Base-by-base conservation (phyloP, 2,329 filamentous ascomycete genomes). In the Ascochyta viciae-villosae region DNA sequence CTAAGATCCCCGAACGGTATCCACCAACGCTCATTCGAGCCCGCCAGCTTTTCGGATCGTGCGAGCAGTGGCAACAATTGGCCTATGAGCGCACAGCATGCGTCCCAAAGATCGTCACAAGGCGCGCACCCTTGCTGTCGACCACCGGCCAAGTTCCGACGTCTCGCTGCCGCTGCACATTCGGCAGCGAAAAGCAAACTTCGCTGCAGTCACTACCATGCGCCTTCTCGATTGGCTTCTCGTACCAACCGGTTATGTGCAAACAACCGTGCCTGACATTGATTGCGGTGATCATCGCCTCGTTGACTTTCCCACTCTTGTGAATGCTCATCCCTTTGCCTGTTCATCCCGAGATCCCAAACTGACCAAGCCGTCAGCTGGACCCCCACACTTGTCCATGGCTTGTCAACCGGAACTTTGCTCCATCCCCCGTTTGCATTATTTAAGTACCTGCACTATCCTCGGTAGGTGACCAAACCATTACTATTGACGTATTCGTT, bases 401-500 rank as follows among this genome's bases (percentile, higher is more conserved):
- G 53, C 53, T 37, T 39, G 42, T 56, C 52, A 51, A 52, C 49
- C 47, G 52, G 52, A 47, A 53, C 55, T 37, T 57, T 57, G 59
- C 58, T 61, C 41, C 60, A 51, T 56, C 67, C 66, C 60, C 61
- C 63, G 45, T 67, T 61, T 64, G 58, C 47, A 71, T 59, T 74
- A 74, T 74, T 74, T 75, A 76, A 76, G 71, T 69, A 70, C 60
- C 66, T 61, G 61, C 56, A 66, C 65, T 62, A 67, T 71, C 65
- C 69, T 66, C 65, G 55, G 59, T 65, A 65, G 50, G 47, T 63
- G 48, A 60, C 61, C 62, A 61, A 50, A 66, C 50, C 65, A 63
- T 58, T 41, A 64, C 63, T 62, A 54, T 71, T 76, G 70, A 73
- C 70, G 69, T 72, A 70, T 70, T 63, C 57, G 63, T 69, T 63